These are phyloP conservation scores for Neurospora tetrasperma DNA, from an alignment of 495 filamentous ascomycete genomes.

Conservation along the genomic window DNA sequence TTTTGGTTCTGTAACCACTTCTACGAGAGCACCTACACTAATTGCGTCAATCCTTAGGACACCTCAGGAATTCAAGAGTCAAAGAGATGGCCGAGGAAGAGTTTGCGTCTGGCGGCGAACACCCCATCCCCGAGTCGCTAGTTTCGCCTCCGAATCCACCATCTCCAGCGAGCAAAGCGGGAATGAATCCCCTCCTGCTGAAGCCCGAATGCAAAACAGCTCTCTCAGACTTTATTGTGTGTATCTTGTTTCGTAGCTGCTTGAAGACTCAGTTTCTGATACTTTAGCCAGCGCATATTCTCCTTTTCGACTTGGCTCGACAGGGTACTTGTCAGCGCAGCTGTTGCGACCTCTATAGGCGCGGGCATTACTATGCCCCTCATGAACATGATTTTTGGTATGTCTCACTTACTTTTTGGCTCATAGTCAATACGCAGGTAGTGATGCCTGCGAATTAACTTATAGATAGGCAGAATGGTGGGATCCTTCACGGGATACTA, in stretches of 20 bases:
- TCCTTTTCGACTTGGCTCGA: constrained; percentile 38
- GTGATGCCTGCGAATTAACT: constrained; percentile 3
- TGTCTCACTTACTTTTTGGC: background rate
- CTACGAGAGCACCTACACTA: background rate
- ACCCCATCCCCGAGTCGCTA: background rate
- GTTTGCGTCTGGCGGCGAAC: background rate
- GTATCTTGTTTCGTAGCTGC: background rate
- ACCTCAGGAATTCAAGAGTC: background rate
- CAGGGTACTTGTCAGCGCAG: constrained; percentile 27
- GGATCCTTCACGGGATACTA: constrained; percentile 24
- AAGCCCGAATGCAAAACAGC: constrained; percentile 19
- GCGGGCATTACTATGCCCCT: constrained; percentile 40
- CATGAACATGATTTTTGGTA: constrained; percentile 42
- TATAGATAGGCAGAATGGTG: constrained; percentile 29
- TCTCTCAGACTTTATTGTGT: constrained; percentile 21
- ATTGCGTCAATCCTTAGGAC: background rate
- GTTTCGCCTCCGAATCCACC: background rate
- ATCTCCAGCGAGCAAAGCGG: constrained; percentile 1
- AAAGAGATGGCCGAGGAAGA: constrained; percentile 2
- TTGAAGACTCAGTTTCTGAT: constrained; percentile 5
- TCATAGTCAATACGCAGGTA: background rate
- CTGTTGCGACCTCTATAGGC: constrained; percentile 36
- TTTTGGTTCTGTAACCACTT: background rate
- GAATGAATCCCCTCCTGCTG: constrained; percentile 12
- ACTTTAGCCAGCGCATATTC: constrained; percentile 33